Base-by-base conservation (phyloP, 805 yeast genomes). In the Kodamaea neixiangensis region DNA sequence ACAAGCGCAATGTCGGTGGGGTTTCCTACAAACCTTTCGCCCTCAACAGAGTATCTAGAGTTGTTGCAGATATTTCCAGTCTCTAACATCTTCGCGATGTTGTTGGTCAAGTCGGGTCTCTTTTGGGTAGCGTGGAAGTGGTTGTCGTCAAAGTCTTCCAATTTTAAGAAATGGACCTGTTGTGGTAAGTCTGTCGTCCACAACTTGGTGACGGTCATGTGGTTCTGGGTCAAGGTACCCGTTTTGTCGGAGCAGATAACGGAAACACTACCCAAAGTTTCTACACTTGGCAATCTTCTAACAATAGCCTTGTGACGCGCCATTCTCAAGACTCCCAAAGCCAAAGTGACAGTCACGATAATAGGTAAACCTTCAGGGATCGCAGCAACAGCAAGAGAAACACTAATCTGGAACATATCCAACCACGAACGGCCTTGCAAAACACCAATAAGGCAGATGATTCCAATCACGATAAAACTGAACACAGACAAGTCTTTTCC, bases 301-400 rank as follows among this genome's bases (percentile, higher is more conserved):
- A 94, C 97, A 64, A 94, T 94, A 2, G 98, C 99, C 61, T 87
- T 88, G 59, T 91, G 86, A 48, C 82, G 83, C 5, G 99, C 97
- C 99, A 94, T 94, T 72, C 98, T 80, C 58, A 94, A 76, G 41
- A 94, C 99, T 46, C 99, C 99, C 18, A 94, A 76, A 0, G 99
- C 99, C 55, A 94, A 76, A 0, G 99, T 94, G 7, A 94, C 99
- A 5, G 99, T 93, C 38, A 94, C 99, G 66, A 94, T 94, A 61
- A 94, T 94, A 0, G 99, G 99, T 58, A 94, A 79, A 49, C 99
- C 99, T 70, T 94, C 99, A 4, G 99, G 99, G 60, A 94, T 94
- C 3, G 99, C 99, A 46, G 99, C 99, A 15, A 94, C 99, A 2
- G 99, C 99, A 55, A 94, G 77, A 1, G 97, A 91, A 7, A 94